Percentiles rank a stretch among this genome's conserved stretches.
These are phyloP conservation scores for Musa troglodytarum DNA, from an alignment of 176 grass and related monocot genomes.

Conservation along the genomic window DNA sequence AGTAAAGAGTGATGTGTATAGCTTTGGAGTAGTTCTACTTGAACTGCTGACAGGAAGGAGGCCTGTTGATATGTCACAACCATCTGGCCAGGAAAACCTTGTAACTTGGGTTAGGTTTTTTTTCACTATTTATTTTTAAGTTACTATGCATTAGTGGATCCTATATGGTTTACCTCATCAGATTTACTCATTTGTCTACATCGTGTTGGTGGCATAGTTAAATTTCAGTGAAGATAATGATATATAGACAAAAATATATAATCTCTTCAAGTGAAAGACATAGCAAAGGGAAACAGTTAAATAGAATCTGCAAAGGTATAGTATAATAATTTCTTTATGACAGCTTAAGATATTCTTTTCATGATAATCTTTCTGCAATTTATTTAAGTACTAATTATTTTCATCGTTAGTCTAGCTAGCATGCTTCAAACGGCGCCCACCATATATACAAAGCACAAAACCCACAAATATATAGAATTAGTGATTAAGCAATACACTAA, in stretches of 20 bases:
- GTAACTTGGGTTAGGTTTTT: constrained; percentile 75
- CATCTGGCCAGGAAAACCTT: constrained; percentile 92
- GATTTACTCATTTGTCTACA: no score
- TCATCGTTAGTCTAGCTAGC: not conserved
- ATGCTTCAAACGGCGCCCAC: not conserved
- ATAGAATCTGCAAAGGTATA: not conserved
- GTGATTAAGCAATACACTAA: not conserved
- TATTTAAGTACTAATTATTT: not conserved
- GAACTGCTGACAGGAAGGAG: constrained; percentile 81
- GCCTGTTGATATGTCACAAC: constrained; percentile 93
- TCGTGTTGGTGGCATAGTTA: no score
- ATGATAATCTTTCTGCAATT: not conserved
- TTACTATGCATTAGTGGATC: not conserved
- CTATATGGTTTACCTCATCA: not conserved
- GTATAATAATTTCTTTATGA: not conserved
- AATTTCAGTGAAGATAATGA: no score
- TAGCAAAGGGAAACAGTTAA: no score
- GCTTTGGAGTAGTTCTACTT: constrained; percentile 96
- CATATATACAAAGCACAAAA: not conserved
- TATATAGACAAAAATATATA: no score
- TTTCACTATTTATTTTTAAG: constrained; percentile 8
- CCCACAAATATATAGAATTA: not conserved
- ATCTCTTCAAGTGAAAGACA: no score
- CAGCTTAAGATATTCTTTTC: not conserved
- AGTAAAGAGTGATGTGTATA: constrained; percentile 99